Evolutionary conservation across 345 rosid species (phyloP), one percentile per base, ranked within the genome.

Genomic region (Citrus medica): DNA sequence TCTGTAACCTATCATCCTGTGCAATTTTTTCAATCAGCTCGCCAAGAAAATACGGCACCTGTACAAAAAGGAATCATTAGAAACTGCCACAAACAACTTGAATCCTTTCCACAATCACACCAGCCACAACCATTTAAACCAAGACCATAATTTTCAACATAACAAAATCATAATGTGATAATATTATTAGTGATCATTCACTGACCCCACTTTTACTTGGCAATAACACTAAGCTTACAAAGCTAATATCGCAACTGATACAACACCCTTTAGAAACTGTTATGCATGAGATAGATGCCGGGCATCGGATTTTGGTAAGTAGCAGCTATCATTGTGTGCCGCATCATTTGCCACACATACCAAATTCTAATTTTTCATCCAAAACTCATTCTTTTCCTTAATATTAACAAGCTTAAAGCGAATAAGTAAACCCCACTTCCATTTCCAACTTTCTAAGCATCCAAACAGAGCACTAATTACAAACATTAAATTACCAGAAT

Each of bases 31-130:
- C 99, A 4, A 82, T 91, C 87, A 97, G 80, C 87, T 94, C 98
- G 6, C 89, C 94, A 72, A 88, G 87, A 84, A 90, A 94, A 86
- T 82, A 93, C 12, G 99, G 93, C 67, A 90, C 97, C 99, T 94
- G 82, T 9, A 14, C 58, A 55, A 63, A 7, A 79, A 46, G 24
- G 1, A 68, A 78, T 5, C 25, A 27, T 77, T 19, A 70, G 32
- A 61, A 19, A 17, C 32, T 61, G 69, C 24, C 42, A 68, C 55
- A n/a, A n/a, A 1, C 72, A 63, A 35, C 25, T 42, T 66, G 27
- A 33, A 55, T 21, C 32, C 32, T 32, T n/a, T 30, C 55, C 46
- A 28, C 32, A 28, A n/a, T 22, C 25, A 74, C 37, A 14, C 56
- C 19, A 60, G 13, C 63, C 35, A 70, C n/a, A 40, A 59, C 48